Percentiles rank a stretch among this genome's conserved stretches.
Conservation (phyloP, 495 filamentous ascomycete genomes). For the Talaromyces thailandensis region DNA sequence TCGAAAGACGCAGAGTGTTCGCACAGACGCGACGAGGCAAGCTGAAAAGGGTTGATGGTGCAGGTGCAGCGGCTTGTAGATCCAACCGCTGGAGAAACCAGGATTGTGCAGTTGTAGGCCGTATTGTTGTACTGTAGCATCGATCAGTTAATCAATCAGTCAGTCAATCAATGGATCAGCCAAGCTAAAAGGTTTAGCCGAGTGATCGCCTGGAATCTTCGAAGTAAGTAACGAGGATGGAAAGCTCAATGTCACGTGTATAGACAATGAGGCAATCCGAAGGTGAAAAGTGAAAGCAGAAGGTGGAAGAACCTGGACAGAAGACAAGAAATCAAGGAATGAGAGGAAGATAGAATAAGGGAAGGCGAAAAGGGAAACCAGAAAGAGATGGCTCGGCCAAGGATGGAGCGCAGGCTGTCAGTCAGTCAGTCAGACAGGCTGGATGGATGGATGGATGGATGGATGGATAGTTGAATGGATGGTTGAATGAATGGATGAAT, state of each 20-base stretch:
- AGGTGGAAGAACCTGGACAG: neutral
- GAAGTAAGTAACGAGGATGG: neutral
- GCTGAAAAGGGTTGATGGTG: neutral
- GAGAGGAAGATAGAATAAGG: neutral
- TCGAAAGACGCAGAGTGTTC: neutral
- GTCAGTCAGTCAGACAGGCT: neutral
- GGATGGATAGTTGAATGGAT: neutral
- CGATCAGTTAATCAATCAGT: neutral
- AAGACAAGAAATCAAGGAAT: neutral
- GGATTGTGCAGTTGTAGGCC: no score
- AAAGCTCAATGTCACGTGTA: slow-evolving; percentile 4
- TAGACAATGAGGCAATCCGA: slow-evolving; percentile 1
- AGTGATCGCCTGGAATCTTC: neutral
- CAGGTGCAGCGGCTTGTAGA: neutral
- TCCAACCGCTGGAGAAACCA: neutral
- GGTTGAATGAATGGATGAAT: no score
- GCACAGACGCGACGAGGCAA: neutral
- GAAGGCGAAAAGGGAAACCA: neutral
- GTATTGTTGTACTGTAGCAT: neutral
- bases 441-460: no score
- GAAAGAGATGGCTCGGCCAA: neutral
- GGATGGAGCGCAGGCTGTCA: neutral
- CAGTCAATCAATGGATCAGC: no score
- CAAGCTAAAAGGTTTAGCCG: neutral
- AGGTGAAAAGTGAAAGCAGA: neutral